A percentile compares a stretch with the other conserved stretches of the same genome.
Evolutionary conservation across 2,329 filamentous ascomycete genomes (phyloP).

Genomic region (Knoxdaviesia proteae): DNA sequence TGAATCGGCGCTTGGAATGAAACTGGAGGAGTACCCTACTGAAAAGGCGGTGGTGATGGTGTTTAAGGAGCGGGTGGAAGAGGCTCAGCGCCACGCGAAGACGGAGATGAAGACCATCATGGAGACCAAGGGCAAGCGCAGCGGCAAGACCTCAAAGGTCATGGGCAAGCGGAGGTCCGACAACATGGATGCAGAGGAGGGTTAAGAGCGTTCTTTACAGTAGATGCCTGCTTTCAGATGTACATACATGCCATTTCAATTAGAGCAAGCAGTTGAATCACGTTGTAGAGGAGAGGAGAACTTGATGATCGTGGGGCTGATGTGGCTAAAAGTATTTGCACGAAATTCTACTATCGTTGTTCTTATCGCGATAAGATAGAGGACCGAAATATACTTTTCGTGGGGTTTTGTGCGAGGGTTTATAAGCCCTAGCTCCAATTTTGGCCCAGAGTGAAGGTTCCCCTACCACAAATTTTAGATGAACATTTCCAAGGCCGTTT

Average conservation of each 20-base stretch:
- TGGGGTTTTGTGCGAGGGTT: too few relatives aligned
- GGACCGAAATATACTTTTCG: too few relatives aligned
- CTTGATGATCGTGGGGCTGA: too few relatives aligned
- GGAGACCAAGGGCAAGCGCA: constrained; percentile 43
- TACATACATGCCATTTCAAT: neutral
- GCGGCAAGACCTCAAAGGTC: constrained; percentile 18
- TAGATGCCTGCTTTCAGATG: neutral
- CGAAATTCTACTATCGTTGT: too few relatives aligned
- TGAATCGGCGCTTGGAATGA: constrained; percentile 61
- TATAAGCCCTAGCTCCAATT: too few relatives aligned
- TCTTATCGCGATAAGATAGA: too few relatives aligned
- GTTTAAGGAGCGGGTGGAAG: constrained; percentile 55
- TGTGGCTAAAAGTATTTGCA: too few relatives aligned
- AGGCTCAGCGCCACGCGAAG: constrained; percentile 63
- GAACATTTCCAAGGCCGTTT: too few relatives aligned
- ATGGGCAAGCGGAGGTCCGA: constrained; percentile 27
- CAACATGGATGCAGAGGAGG: constrained; percentile 59
- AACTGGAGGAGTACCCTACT: constrained; percentile 46
- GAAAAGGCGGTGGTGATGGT: constrained; percentile 74
- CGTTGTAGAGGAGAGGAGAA: too few relatives aligned
- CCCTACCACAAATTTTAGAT: too few relatives aligned
- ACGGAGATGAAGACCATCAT: constrained; percentile 64
- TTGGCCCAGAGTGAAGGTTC: too few relatives aligned
- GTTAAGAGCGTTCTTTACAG: constrained; percentile 17
- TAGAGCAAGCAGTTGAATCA: too few relatives aligned